A percentile compares a stretch with the other conserved stretches of the same genome.
These are phyloP conservation scores for Helicocarpus griseus DNA, from an alignment of 2,329 filamentous ascomycete species.

Conservation along the genomic window DNA sequence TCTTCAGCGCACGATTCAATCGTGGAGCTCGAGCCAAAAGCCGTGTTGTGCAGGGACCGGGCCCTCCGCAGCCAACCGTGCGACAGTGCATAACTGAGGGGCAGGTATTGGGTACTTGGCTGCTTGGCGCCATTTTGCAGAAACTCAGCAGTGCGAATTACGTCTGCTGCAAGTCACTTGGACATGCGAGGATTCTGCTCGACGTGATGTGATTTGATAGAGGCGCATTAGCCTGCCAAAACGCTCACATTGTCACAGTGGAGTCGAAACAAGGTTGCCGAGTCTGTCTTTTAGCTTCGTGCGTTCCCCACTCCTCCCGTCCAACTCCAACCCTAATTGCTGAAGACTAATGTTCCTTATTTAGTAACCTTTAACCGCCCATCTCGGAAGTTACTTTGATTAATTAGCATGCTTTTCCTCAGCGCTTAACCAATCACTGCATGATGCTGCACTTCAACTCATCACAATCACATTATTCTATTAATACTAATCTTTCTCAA, in stretches of 20 bases:
- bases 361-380: conserved; percentile 7
- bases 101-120: conserved; percentile 1
- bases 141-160: background rate
- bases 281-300: too few relatives aligned
- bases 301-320: background rate
- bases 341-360: conserved; percentile 4
- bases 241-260: background rate
- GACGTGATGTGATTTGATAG: background rate
- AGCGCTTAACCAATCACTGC: background rate
- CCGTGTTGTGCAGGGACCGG: conserved; percentile 13
- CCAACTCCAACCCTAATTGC: background rate
- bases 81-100: conserved; percentile 6
- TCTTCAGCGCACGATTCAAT: conserved; percentile 13
- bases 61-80: conserved; percentile 16
- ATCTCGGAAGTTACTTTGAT: background rate
- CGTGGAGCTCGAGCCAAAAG: background rate
- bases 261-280: background rate
- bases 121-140: background rate
- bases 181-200: background rate
- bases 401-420: conserved; percentile 2
- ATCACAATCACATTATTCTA: conserved; percentile 1
- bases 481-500: background rate
- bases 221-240: background rate
- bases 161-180: background rate
- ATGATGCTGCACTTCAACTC: background rate